phyloP scores from a whole-genome alignment of 495 filamentous ascomycete species.

The Talaromyces ruber region DNA sequence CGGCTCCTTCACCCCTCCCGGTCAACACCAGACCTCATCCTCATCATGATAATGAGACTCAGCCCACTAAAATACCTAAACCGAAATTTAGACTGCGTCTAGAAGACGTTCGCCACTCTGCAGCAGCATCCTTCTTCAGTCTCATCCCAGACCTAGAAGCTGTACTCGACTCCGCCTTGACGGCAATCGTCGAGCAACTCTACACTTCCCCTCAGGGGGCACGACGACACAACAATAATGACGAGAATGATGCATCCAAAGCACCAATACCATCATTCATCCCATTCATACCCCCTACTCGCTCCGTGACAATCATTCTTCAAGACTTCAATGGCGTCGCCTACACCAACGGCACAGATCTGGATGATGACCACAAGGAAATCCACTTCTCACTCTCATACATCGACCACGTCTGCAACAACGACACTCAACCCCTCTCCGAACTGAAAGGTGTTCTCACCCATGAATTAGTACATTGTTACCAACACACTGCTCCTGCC shows the following conservation, averaged over 20 bases:
- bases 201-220: slow-evolving; percentile 45
- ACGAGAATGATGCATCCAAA: neutral
- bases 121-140: slow-evolving; percentile 52
- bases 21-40: neutral
- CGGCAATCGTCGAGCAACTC: slow-evolving; percentile 54
- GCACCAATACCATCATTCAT: slow-evolving; percentile 12
- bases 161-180: slow-evolving; percentile 52
- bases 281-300: slow-evolving; percentile 42
- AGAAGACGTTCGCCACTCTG: slow-evolving; percentile 59
- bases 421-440: slow-evolving; percentile 25
- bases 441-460: slow-evolving; percentile 80
- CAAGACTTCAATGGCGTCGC: slow-evolving; percentile 74
- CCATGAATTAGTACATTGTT: slow-evolving; percentile 96
- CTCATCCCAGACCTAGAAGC: slow-evolving; percentile 46
- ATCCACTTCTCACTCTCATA: slow-evolving; percentile 83
- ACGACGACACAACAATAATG: neutral
- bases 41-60: neutral
- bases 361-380: slow-evolving; percentile 88
- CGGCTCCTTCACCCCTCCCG: slow-evolving; percentile 2
- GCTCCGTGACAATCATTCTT: slow-evolving; percentile 83
- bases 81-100: slow-evolving; percentile 65
- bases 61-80: slow-evolving; percentile 19
- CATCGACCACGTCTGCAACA: slow-evolving; percentile 42
- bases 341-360: slow-evolving; percentile 74
- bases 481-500: slow-evolving; percentile 62